Evolutionary conservation across 805 yeast species (phyloP).

Genomic region (Nakazawaea ambrosiae): DNA sequence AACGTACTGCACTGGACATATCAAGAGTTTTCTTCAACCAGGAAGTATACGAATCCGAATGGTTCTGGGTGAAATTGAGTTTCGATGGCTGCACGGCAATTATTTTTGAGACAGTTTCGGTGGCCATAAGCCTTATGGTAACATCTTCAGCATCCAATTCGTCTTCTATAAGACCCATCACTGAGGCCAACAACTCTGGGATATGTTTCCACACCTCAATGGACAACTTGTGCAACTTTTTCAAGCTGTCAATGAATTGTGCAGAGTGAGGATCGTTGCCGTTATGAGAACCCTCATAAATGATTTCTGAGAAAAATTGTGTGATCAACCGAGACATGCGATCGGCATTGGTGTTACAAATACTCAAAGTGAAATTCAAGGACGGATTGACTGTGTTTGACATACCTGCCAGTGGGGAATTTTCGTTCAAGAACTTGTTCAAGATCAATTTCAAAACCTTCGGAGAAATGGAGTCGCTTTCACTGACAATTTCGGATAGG

Average conservation of each 20-base stretch:
- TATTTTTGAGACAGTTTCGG: constrained; percentile 66
- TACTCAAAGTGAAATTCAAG: constrained; percentile 53
- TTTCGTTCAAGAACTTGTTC: constrained; percentile 45
- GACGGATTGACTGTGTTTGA: constrained; percentile 43
- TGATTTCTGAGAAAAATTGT: constrained; percentile 69
- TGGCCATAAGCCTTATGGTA: constrained; percentile 56
- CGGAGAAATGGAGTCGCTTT: constrained; percentile 57
- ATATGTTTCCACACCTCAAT: constrained; percentile 69
- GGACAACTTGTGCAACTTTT: constrained; percentile 55
- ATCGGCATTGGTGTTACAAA: constrained; percentile 67
- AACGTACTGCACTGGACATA: constrained; percentile 53
- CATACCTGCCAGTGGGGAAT: constrained; percentile 12
- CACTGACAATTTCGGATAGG: constrained; percentile 68
- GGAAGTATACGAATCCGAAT: constrained; percentile 51
- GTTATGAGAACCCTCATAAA: constrained; percentile 40
- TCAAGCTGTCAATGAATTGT: constrained; percentile 32
- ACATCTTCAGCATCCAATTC: constrained; percentile 71
- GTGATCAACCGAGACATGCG: constrained; percentile 71
- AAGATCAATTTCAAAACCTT: constrained; percentile 56
- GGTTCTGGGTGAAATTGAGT: constrained; percentile 50
- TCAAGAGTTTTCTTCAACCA: constrained; percentile 80
- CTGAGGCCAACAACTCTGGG: constrained; percentile 68
- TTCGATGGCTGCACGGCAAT: constrained; percentile 40
- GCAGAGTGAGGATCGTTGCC: constrained; percentile 17
- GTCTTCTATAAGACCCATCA: constrained; percentile 73